Base-by-base conservation (phyloP, 768 basidiomycete species). In the Cubamyces sp. region DNA sequence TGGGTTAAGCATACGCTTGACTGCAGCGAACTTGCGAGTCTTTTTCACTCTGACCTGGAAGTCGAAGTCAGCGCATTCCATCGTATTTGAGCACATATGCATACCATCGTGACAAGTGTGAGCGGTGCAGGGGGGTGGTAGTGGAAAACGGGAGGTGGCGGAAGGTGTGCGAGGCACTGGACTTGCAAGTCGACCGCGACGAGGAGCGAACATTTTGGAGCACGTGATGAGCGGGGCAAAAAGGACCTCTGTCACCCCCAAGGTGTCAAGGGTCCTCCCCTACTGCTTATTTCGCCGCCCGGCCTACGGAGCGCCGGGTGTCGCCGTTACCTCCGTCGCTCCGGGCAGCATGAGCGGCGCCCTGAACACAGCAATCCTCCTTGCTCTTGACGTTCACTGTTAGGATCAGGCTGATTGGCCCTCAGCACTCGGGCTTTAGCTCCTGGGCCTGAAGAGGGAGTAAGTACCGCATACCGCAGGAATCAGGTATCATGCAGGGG, bases 1-100 rank as follows among this genome's bases (percentile, higher is more conserved):
- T 0, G 96, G 96, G 73, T 94, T 95, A 61, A 98, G 77, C 81
- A 98, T 81, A 18, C 96, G 90, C 76, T 98, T 98, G 48, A 96
- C 94, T 11, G 87, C 78, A 2, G 95, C 96, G 73, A 98, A 98
- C 74, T 96, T 96, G 75, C 95, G 84, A 0, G 94, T 96, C 74
- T 94, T 96, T 75, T 93, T 94, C 28, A 92, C 92, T 76, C 87
- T 94, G 14, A 87, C 92, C 95, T 97, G 23, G 11, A 45, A 18
- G 9, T 11, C 30, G 4, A 7, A 11, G 28, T 56, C 34, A 46
- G 54, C 15, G 5, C 11, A 11, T 34, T 45, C 12, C 28, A 18
- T 2, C 25, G 3, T 30, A 1, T 15, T n/a, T 18, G 0, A 49
- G 1, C 3, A 21, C 25, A 39, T 18, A 16, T 2, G 28, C 52